Percentiles rank a stretch among this genome's conserved stretches.
phyloP scores from a whole-genome alignment of 192 early-diverging fungal species.

The Umbelopsis sp. region DNA sequence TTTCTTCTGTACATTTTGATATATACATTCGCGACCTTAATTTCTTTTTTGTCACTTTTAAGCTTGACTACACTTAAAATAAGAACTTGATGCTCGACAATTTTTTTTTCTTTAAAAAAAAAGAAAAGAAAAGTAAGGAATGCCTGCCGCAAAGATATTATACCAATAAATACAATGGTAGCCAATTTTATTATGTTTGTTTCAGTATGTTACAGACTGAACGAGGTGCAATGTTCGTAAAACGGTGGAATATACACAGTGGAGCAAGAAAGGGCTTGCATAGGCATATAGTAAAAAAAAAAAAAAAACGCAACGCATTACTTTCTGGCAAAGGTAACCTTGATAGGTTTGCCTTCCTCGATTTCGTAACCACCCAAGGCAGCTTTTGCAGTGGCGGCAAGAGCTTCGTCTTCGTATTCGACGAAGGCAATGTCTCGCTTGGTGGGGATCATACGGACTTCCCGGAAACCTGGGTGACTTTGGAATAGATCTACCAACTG shows the following conservation, averaged over 20 bases:
- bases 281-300: background rate
- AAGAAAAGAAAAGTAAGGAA: too few relatives aligned
- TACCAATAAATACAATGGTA: background rate
- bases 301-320: conserved; percentile 27
- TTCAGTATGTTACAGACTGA: conserved; percentile 20
- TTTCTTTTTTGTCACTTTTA: too few relatives aligned
- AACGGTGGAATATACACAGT: conserved; percentile 15
- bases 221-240: conserved; percentile 24
- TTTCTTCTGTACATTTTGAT: conserved; percentile 1
- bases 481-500: conserved; percentile 73
- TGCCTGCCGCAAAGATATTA: background rate
- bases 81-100: too few relatives aligned
- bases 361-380: conserved; percentile 68
- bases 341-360: conserved; percentile 68
- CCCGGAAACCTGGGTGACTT: conserved; percentile 86
- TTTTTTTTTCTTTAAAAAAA: too few relatives aligned
- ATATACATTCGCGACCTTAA: too few relatives aligned
- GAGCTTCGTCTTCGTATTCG: conserved; percentile 88
- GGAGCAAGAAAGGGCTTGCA: background rate
- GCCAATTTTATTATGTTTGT: background rate
- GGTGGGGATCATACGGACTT: conserved; percentile 92
- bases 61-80: background rate
- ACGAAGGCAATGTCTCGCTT: conserved; percentile 96
- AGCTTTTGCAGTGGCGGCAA: conserved; percentile 78
- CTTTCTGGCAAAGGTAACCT: conserved; percentile 86